Percentiles rank a stretch among this genome's conserved stretches.
These are phyloP conservation scores for Zymoseptoria ardabiliae DNA, from an alignment of 2,329 filamentous ascomycete genomes.

Conservation along the genomic window DNA sequence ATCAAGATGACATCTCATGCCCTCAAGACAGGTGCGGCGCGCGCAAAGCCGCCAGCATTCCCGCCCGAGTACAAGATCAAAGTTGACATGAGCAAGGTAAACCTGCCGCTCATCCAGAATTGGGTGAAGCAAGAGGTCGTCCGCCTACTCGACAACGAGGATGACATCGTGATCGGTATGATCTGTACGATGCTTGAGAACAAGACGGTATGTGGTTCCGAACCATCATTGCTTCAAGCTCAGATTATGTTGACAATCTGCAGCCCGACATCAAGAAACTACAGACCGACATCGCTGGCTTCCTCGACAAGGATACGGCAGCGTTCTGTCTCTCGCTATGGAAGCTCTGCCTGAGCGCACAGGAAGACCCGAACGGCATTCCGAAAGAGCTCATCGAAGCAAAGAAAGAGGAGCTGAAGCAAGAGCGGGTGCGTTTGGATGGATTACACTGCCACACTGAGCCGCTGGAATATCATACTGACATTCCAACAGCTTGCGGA, in stretches of 20 bases:
- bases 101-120: constrained; percentile 97
- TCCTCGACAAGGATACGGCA: constrained; percentile 85
- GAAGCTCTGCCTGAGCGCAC: constrained; percentile 84
- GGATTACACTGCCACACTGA: neutral
- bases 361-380: constrained; percentile 79
- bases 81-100: constrained; percentile 96
- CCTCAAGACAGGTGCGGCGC: constrained; percentile 64
- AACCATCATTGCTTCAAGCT: neutral
- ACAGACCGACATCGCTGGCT: constrained; percentile 90
- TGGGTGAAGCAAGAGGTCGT: constrained; percentile 90
- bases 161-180: constrained; percentile 91
- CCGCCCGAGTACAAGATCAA: constrained; percentile 89
- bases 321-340: constrained; percentile 90
- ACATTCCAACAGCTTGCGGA: constrained; percentile 60
- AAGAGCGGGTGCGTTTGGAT: constrained; percentile 67
- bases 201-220: constrained; percentile 57
- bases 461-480: constrained; percentile 10
- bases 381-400: constrained; percentile 91
- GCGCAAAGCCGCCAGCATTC: constrained; percentile 83
- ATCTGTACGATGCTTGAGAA: constrained; percentile 63
- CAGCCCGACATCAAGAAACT: constrained; percentile 71
- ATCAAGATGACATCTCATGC: constrained; percentile 4
- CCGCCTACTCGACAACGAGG: constrained; percentile 82
- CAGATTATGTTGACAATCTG: neutral
- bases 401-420: constrained; percentile 89